phyloP scores from a whole-genome alignment of 306 rosid species.

The Biancaea sappan region DNA sequence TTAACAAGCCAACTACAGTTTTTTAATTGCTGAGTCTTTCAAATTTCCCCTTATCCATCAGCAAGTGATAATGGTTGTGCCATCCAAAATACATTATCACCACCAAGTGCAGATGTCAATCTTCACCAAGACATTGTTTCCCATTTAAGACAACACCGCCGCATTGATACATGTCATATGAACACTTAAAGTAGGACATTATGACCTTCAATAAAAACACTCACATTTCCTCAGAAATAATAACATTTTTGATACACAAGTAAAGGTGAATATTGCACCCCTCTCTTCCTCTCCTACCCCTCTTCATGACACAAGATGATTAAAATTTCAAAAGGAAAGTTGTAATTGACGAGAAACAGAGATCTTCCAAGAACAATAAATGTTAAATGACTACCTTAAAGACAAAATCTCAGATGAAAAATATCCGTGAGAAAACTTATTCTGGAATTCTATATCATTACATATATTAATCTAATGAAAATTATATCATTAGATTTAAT shows the following conservation, averaged over 20 bases:
- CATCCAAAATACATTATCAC: not conserved
- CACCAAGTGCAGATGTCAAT: not conserved
- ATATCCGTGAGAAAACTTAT: not conserved
- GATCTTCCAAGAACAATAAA: not conserved
- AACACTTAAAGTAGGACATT: not conserved
- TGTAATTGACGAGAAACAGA: not conserved
- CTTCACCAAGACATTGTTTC: not conserved
- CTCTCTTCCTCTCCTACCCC: not conserved
- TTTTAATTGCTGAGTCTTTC: not conserved
- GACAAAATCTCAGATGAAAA: not conserved
- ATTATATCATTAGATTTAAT: not conserved
- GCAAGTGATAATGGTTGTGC: constrained; percentile 2
- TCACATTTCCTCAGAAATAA: not conserved
- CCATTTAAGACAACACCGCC: not conserved
- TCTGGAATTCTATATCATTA: not conserved
- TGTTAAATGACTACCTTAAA: not conserved
- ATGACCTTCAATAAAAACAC: not conserved
- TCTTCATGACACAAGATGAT: not conserved
- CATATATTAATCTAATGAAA: not conserved
- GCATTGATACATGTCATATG: not conserved
- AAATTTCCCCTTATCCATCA: not conserved
- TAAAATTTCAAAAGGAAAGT: not conserved
- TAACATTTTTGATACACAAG: not conserved
- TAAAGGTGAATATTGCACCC: not conserved
- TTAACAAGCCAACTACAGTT: not conserved